These are phyloP conservation scores for Arbutus unedo DNA, from an alignment of 148 eudicot species.

Conservation along the genomic window DNA sequence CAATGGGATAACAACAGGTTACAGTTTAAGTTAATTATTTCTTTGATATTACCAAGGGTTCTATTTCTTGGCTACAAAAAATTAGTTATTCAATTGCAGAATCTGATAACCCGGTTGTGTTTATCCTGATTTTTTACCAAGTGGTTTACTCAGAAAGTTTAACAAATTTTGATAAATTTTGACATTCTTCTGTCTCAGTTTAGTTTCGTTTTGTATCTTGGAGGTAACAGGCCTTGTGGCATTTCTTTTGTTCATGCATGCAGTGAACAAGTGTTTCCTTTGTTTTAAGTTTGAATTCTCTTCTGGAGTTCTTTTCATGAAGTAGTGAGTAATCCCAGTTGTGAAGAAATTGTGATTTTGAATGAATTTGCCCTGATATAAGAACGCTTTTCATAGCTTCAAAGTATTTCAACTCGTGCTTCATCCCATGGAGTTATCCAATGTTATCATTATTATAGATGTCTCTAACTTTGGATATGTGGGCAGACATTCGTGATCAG, in stretches of 20 bases:
- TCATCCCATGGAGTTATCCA: neutral
- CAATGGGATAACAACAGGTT: neutral
- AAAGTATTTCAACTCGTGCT: neutral
- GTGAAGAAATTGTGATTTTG: neutral
- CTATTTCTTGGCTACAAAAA: neutral
- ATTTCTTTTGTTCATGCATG: neutral
- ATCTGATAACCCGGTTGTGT: neutral
- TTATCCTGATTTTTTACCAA: neutral
- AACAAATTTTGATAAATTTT: neutral
- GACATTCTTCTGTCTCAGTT: neutral
- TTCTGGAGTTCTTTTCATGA: neutral
- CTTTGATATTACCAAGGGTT: neutral
- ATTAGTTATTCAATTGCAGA: neutral
- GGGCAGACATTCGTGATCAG: slow-evolving; percentile 65
- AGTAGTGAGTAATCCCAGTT: neutral
- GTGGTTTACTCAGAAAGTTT: neutral
- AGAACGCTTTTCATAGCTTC: neutral
- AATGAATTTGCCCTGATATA: neutral
- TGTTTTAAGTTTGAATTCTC: neutral
- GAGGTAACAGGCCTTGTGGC: neutral
- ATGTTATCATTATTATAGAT: neutral
- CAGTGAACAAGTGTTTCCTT: neutral
- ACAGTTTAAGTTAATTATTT: neutral
- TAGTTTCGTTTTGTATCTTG: neutral
- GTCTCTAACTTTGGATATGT: slow-evolving; percentile 13